Evolutionary conservation across 768 basidiomycete species (phyloP).

Genomic region (Phanerochaete sordida): DNA sequence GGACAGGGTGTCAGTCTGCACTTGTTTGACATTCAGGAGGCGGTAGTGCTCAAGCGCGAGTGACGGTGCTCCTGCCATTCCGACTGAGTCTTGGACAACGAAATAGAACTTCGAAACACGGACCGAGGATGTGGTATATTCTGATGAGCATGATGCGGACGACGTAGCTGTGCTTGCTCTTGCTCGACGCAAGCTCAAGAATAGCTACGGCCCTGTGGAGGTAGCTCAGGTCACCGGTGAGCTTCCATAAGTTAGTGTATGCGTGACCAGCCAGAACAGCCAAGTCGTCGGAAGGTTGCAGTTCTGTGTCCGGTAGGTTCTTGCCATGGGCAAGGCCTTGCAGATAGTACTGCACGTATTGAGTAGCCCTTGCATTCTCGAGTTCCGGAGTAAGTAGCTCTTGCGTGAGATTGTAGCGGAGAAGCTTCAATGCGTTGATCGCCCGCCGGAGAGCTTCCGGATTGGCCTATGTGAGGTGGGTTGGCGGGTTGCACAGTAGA

Average conservation of each 20-base stretch:
- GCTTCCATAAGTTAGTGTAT: conserved; percentile 60
- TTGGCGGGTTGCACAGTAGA: background rate
- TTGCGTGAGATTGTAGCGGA: conserved; percentile 53
- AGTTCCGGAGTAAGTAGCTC: conserved; percentile 51
- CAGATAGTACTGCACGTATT: conserved; percentile 61
- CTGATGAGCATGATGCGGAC: conserved; percentile 74
- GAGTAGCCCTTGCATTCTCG: conserved; percentile 48
- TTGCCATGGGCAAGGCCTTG: conserved; percentile 64
- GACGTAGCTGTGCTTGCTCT: conserved; percentile 79
- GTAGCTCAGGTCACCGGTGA: conserved; percentile 50
- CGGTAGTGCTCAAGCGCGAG: conserved; percentile 78
- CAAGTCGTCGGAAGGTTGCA: conserved; percentile 87
- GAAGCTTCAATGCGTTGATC: conserved; percentile 75
- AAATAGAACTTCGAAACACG: conserved; percentile 15
- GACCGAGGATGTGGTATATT: conserved; percentile 80
- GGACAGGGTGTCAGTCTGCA: conserved; percentile 87
- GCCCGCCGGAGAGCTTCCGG: conserved; percentile 54
- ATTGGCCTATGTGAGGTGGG: conserved; percentile 32
- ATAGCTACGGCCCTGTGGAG: conserved; percentile 63
- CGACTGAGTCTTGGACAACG: conserved; percentile 1
- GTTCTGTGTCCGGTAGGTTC: conserved; percentile 66
- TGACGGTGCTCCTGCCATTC: conserved; percentile 59
- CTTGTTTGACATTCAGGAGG: conserved; percentile 72
- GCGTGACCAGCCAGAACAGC: conserved; percentile 70
- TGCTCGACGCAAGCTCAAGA: conserved; percentile 67